Percentiles rank a stretch among this genome's conserved stretches.
Conservation (phyloP, 2,329 filamentous ascomycete genomes). For the Talaromyces sp. region DNA sequence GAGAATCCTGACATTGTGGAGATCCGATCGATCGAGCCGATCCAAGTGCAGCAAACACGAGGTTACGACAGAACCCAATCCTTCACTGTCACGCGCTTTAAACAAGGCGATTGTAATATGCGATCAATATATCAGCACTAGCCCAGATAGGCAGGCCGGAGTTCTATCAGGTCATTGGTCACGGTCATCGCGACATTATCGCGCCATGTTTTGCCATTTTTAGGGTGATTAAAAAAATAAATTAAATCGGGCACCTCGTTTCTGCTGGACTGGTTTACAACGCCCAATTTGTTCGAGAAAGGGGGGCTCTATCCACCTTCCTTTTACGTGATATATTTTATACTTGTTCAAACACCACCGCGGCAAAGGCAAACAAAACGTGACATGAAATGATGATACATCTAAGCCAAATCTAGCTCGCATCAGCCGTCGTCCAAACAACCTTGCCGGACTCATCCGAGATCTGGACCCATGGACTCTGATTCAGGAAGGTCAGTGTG, state of each 20-base stretch:
- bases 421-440: conserved; percentile 4
- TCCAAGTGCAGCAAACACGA: background rate
- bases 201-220: background rate
- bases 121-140: background rate
- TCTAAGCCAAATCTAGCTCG: background rate
- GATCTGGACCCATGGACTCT: conserved; percentile 6
- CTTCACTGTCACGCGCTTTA: too few species aligned
- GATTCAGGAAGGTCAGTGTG: conserved; percentile 3
- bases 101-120: background rate
- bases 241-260: background rate
- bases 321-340: background rate
- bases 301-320: background rate
- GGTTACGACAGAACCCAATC: too few species aligned
- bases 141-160: background rate
- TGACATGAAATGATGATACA: too few species aligned
- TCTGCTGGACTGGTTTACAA: background rate
- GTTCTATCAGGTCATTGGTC: background rate
- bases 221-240: background rate
- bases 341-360: too few species aligned
- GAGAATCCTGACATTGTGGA: background rate
- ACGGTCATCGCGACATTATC: background rate
- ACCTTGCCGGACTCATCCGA: conserved; percentile 1
- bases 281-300: background rate
- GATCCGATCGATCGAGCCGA: background rate
- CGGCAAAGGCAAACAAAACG: background rate